These are phyloP conservation scores for Kwoniella bestiolae DNA, from an alignment of 768 basidiomycete genomes.

Conservation along the genomic window DNA sequence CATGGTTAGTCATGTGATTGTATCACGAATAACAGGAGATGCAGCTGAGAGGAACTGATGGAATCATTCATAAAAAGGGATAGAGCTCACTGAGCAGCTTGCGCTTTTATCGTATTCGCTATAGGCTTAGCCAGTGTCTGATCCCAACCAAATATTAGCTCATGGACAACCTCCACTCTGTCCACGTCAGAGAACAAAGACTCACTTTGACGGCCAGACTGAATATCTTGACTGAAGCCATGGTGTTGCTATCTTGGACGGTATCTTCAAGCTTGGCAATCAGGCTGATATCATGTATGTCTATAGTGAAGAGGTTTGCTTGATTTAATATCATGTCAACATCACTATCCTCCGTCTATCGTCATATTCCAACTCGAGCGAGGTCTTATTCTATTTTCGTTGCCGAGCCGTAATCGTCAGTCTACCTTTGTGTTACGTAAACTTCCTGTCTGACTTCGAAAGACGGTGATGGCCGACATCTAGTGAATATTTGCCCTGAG, in stretches of 20 bases:
- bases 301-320: background rate
- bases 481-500: background rate
- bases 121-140: slow-evolving; percentile 57
- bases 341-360: no score
- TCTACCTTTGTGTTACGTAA: no score
- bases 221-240: slow-evolving; percentile 57
- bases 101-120: slow-evolving; percentile 54
- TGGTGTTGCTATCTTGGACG: no score
- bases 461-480: background rate
- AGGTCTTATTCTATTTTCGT: background rate
- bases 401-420: background rate
- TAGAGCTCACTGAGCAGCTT: slow-evolving; percentile 51
- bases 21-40: no score
- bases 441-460: no score
- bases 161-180: slow-evolving; percentile 19
- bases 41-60: no score
- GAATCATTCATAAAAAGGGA: no score
- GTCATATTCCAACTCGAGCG: no score
- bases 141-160: no score
- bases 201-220: slow-evolving; percentile 54
- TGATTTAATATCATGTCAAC: background rate
- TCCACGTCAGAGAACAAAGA: background rate
- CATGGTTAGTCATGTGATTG: slow-evolving; percentile 2
- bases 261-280: no score
- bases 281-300: no score